Base-by-base conservation (phyloP, 192 early-diverging fungal genomes). In the Backusella psychrophila region DNA sequence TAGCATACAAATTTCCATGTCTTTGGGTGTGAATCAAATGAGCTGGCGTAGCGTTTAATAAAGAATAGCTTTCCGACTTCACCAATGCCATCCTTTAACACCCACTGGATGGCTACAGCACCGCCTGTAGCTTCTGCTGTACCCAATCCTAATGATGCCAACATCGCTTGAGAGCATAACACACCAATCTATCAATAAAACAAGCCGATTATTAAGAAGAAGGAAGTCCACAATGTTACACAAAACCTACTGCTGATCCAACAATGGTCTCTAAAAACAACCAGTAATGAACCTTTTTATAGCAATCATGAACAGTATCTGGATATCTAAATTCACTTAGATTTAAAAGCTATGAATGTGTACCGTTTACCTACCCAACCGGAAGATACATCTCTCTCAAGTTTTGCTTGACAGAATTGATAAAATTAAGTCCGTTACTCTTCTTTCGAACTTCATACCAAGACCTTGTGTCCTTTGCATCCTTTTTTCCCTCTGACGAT, bases 11-110 rank as follows among this genome's bases (percentile, higher is more conserved):
- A 80, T 77, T 91, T 93, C 90, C 90, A 91, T 38, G 90, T 89
- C 75, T 91, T 93, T 44, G 91, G 91, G 75, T 90, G 89, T 29
- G 91, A 90, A 66, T 93, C 91, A 83, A 93, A 91, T 1, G 83
- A 87, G 72, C 85, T 84, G 9, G 90, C 86, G 81, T 85, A 93
- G 19, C 87, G 81, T 74, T 91, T 87, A 74, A 93, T 93, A 73
- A 93, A 91, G 41, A 93, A 85, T 15, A 93, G 78, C 79, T 93
- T 93, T 46, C 90, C 91, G 29, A 93, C 73, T 79, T 93, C 86
- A 53, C 86, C 87, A 72, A 91, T 79, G 31, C 88, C 90, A 83
- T 91, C 91, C 72, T 93, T 93, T 14, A 93, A 76, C 2, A 91
- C 86, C 83, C 91, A 92, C 82, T 90, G 89, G 72, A 92, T 89